phyloP scores from a whole-genome alignment of 352 stramenopile species.

The Globisporangium okanoganense region DNA sequence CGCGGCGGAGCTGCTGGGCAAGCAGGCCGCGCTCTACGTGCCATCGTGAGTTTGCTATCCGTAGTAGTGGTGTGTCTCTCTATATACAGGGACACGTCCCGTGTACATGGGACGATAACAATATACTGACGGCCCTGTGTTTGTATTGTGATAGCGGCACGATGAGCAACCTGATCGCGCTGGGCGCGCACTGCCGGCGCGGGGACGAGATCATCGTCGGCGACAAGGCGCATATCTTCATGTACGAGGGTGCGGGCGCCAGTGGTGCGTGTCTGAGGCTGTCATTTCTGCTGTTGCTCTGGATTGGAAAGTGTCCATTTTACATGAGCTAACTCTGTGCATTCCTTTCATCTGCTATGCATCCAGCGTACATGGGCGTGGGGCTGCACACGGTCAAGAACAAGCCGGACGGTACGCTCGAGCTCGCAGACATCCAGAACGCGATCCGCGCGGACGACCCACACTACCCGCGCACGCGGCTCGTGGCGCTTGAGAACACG shows the following conservation, averaged over 20 bases:
- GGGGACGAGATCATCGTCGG: constrained; percentile 95
- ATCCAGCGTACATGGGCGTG: constrained; percentile 85
- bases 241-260: constrained; percentile 94
- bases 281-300: not conserved
- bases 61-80: not conserved
- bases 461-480: constrained; percentile 78
- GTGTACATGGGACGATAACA: too few species aligned
- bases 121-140: too few species aligned
- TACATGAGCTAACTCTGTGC: not conserved
- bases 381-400: constrained; percentile 87
- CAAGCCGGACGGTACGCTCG: constrained; percentile 79
- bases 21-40: constrained; percentile 94
- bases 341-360: not conserved
- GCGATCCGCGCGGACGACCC: constrained; percentile 76
- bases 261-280: constrained; percentile 41
- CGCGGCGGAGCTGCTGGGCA: constrained; percentile 92
- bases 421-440: constrained; percentile 74
- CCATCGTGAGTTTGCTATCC: constrained; percentile 70
- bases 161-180: constrained; percentile 97
- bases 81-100: too few species aligned
- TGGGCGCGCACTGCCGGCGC: constrained; percentile 92
- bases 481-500: constrained; percentile 97
- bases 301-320: too few species aligned
- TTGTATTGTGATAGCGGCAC: constrained; percentile 75
- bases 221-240: constrained; percentile 93